A percentile compares a stretch with the other conserved stretches of the same genome.
Evolutionary conservation across 2,329 filamentous ascomycete species (phyloP).

Genomic region (Fusarium phyllophilum): DNA sequence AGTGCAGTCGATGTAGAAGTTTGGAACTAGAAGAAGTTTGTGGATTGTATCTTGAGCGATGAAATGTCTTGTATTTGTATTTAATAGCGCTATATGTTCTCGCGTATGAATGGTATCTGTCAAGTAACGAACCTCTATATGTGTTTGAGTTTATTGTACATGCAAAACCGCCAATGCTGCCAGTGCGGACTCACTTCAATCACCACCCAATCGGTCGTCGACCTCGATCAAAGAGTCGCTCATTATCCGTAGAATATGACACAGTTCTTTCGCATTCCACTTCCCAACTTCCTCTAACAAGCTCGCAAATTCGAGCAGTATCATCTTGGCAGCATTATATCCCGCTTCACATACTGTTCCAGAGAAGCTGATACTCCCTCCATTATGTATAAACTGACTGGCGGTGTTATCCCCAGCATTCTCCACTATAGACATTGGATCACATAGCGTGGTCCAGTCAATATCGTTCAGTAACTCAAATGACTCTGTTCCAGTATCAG

Average conservation of each 20-base stretch:
- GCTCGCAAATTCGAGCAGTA: not conserved
- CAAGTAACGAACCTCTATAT: rapidly evolving
- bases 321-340: constrained; percentile 7
- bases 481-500: not conserved
- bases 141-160: rapidly evolving
- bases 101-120: not conserved
- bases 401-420: not conserved
- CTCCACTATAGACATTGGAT: not conserved
- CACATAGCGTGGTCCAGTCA: not conserved
- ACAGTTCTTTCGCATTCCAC: constrained; percentile 7
- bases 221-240: constrained; percentile 9
- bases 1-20: not conserved
- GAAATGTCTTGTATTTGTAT: not conserved
- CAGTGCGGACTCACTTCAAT: not conserved
- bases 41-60: not conserved
- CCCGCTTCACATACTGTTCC: not conserved
- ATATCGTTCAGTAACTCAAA: constrained; percentile 5
- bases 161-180: rapidly evolving
- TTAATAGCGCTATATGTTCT: too few relatives aligned
- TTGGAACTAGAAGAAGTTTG: rapidly evolving
- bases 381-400: not conserved
- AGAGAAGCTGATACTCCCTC: not conserved
- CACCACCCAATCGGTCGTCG: not conserved
- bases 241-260: constrained; percentile 17
- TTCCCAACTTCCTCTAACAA: constrained; percentile 17